Evolutionary conservation across 2,329 filamentous ascomycete genomes (phyloP).

Genomic region (Paraphaeosphaeria sporulosa): DNA sequence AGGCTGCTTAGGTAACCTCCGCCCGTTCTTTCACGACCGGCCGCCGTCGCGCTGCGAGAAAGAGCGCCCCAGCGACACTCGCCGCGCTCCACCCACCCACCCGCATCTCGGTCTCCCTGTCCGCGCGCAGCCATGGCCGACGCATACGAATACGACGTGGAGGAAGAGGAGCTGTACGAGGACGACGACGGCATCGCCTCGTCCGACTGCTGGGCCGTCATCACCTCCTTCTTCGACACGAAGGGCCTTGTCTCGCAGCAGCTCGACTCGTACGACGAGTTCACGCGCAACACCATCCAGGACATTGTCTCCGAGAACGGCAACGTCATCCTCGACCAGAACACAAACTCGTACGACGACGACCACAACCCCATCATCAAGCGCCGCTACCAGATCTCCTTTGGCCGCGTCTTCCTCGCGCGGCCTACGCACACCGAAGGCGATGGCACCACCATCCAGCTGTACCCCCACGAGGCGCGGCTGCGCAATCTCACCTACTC

Average conservation of each 20-base stretch:
- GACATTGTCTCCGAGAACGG: slow-evolving; percentile 93
- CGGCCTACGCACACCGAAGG: slow-evolving; percentile 92
- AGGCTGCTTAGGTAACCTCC: slow-evolving; percentile 7
- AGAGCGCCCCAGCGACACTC: slow-evolving; percentile 13
- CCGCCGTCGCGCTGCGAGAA: slow-evolving; percentile 10
- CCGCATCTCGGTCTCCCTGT: slow-evolving; percentile 3
- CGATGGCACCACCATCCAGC: slow-evolving; percentile 83
- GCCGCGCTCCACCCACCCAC: slow-evolving; percentile 1
- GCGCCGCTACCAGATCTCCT: slow-evolving; percentile 93
- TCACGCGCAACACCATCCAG: slow-evolving; percentile 92
- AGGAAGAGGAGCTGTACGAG: slow-evolving; percentile 67
- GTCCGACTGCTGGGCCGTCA: slow-evolving; percentile 98
- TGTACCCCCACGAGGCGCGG: slow-evolving; percentile 93
- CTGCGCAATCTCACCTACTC: slow-evolving; percentile 96
- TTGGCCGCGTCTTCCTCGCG: slow-evolving; percentile 87
- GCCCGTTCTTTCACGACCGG: slow-evolving; percentile 9
- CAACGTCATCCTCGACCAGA: slow-evolving; percentile 90
- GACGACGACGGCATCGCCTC: slow-evolving; percentile 79
- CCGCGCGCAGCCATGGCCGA: slow-evolving; percentile 57
- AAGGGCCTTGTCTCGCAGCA: slow-evolving; percentile 98
- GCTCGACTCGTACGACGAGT: slow-evolving; percentile 98
- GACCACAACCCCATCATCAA: slow-evolving; percentile 76
- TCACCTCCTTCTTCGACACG: slow-evolving; percentile 93
- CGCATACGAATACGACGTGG: slow-evolving; percentile 69
- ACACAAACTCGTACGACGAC: slow-evolving; percentile 77